Base-by-base conservation (phyloP, 1,284 basidiomycete species). In the Trametes sp. region DNA sequence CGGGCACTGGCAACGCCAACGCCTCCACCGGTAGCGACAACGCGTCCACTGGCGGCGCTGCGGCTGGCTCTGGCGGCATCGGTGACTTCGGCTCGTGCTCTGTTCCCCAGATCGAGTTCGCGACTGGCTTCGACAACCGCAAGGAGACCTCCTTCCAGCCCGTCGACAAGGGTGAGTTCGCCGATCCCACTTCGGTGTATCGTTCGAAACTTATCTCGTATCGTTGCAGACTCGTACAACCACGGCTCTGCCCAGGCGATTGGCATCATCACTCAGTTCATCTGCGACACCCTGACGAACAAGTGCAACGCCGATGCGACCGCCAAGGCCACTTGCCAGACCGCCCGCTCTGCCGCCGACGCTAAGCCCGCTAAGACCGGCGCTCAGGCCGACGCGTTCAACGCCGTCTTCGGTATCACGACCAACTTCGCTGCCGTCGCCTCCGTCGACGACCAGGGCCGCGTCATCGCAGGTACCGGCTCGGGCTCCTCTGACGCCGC, bases 61-160 rank as follows among this genome's bases (percentile, higher is more conserved):
- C 69, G 19, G 60, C 69, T 10, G 36, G 77, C 60, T 65, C 69
- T 6, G 29, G 59, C 31, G 68, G 60, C 26, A 69, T 74, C 38
- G 73, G 73, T 51, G 52, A 81, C 75, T 84, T 85, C 64, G 83
- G 83, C 54, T 76, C 66, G 41, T 86, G 84, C 74, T 68, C 79
- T 24, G 73, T 81, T 29, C 85, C 84, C 21, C 70, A 84, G 71
- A 85, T 87, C 64, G 75, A 81, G 62, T 87, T 87, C 72, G 84
- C 71, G 42, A 71, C 64, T 33, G 84, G 84, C 52, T 84, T 87
- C 59, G 84, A 85, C 66, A 73, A 74, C 58, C 77, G 84, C 62
- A 81, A 76, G 68, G 84, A 86, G 71, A 85, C 84, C n/a, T 78
- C 75, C 65, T 86, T 85, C 78, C 72, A 81, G 68, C 85, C 84